A percentile compares a stretch with the other conserved stretches of the same genome.
Conservation (phyloP, 1,139 yeast genomes). For the Taphrina betulina region DNA sequence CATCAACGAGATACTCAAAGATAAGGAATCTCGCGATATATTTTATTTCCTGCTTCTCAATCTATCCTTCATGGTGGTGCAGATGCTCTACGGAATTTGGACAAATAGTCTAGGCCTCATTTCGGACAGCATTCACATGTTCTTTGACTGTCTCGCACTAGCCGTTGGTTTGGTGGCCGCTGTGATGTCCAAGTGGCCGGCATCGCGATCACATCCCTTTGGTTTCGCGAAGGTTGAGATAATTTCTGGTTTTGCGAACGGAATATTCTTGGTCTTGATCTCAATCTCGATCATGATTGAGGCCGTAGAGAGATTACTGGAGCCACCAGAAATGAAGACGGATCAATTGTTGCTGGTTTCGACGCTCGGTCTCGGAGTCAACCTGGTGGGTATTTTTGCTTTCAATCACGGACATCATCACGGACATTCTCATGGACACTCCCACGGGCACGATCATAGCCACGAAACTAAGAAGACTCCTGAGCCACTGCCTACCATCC, state of each 20-base stretch:
- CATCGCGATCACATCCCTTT: slow-evolving; percentile 75
- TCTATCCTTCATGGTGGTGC: slow-evolving; percentile 90
- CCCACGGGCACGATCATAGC: slow-evolving; percentile 43
- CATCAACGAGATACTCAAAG: slow-evolving; percentile 10
- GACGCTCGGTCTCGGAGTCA: slow-evolving; percentile 77
- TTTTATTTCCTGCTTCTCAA: slow-evolving; percentile 82
- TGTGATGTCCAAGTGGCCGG: slow-evolving; percentile 56
- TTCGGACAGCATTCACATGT: slow-evolving; percentile 95
- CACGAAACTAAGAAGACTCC: slow-evolving; percentile 37
- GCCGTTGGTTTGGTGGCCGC: slow-evolving; percentile 90
- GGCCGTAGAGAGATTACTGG: slow-evolving; percentile 73
- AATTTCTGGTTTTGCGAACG: slow-evolving; percentile 92
- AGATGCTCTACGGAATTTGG: slow-evolving; percentile 82
- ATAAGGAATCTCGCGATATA: slow-evolving; percentile 46
- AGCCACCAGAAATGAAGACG: slow-evolving; percentile 76
- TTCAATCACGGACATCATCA: slow-evolving; percentile 76
- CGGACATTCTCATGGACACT: slow-evolving; percentile 43
- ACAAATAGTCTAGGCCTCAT: slow-evolving; percentile 88
- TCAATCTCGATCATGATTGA: slow-evolving; percentile 85
- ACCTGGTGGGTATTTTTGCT: slow-evolving; percentile 88
- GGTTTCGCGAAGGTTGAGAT: slow-evolving; percentile 85
- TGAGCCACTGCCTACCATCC: slow-evolving; percentile 11
- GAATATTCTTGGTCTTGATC: slow-evolving; percentile 80
- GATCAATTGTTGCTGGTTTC: slow-evolving; percentile 86
- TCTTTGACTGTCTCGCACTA: slow-evolving; percentile 74